Evolutionary conservation across 2,329 filamentous ascomycete genomes (phyloP).

Genomic region (Plenodomus lindquistii): DNA sequence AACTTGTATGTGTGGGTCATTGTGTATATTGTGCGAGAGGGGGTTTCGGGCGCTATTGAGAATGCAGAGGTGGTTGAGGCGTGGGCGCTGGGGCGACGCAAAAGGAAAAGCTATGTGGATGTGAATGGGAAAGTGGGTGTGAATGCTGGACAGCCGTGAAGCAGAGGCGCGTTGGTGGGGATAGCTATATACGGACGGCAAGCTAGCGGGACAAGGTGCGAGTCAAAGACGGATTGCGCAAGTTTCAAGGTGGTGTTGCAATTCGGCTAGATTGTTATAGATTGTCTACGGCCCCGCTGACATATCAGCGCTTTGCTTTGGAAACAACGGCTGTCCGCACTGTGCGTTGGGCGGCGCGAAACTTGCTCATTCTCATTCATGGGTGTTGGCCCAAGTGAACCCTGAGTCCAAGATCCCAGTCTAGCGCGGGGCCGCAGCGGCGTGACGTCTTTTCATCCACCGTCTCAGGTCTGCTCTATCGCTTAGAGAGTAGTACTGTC

Average conservation of each 20-base stretch:
- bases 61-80: background rate
- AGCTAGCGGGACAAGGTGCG: slow-evolving; percentile 6
- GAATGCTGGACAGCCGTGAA: slow-evolving; percentile 2
- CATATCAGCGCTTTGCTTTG: slow-evolving; percentile 27
- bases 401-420: slow-evolving; percentile 3
- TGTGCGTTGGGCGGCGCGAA: slow-evolving; percentile 32
- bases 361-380: slow-evolving; percentile 34
- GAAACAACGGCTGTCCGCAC: slow-evolving; percentile 25
- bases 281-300: slow-evolving; percentile 34
- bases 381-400: no score
- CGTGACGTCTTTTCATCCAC: slow-evolving; percentile 34
- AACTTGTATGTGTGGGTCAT: slow-evolving; percentile 94
- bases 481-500: slow-evolving; percentile 18
- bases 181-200: slow-evolving; percentile 17
- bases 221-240: slow-evolving; percentile 28
- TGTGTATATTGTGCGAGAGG: slow-evolving; percentile 28
- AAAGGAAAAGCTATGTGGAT: background rate
- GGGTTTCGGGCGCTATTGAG: background rate
- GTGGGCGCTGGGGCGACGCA: background rate
- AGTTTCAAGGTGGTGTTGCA: slow-evolving; percentile 41
- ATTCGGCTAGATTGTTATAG: slow-evolving; percentile 37
- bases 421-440: slow-evolving; percentile 19
- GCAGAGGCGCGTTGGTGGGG: slow-evolving; percentile 3
- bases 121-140: slow-evolving; percentile 2
- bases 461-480: no score